Evolutionary conservation across 495 filamentous ascomycete genomes (phyloP).

Genomic region (Aspergillus sparsus): DNA sequence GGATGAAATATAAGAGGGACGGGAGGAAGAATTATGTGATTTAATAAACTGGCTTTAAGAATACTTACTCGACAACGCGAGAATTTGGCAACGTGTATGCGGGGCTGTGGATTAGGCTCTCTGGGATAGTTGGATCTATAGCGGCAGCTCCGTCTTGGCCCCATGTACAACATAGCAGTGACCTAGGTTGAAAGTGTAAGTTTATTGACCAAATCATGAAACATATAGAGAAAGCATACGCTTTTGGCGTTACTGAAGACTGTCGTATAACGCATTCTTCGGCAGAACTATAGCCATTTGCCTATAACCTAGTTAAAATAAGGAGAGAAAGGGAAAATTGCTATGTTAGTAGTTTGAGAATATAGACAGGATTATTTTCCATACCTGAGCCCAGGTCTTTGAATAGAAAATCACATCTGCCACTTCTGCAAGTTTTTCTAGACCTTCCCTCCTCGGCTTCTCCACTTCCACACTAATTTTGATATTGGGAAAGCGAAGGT

Average conservation of each 20-base stretch:
- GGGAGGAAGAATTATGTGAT: background rate
- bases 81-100: slow-evolving; percentile 44
- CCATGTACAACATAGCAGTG: slow-evolving; percentile 67
- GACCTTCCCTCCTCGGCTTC: slow-evolving; percentile 62
- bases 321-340: background rate
- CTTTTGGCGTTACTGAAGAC: slow-evolving; percentile 39
- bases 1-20: background rate
- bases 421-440: slow-evolving; percentile 60
- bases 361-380: slow-evolving; percentile 8
- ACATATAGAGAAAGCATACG: slow-evolving; percentile 36
- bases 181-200: slow-evolving; percentile 36
- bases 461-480: slow-evolving; percentile 70
- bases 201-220: slow-evolving; percentile 5
- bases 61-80: slow-evolving; percentile 59
- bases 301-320: slow-evolving; percentile 31
- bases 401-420: slow-evolving; percentile 74
- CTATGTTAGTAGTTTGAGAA: too few relatives aligned
- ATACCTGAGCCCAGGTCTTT: slow-evolving; percentile 66
- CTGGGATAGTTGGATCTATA: slow-evolving; percentile 38
- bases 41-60: background rate
- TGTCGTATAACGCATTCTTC: slow-evolving; percentile 53
- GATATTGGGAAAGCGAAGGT: slow-evolving; percentile 44
- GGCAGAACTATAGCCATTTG: slow-evolving; percentile 48
- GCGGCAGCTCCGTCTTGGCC: slow-evolving; percentile 59
- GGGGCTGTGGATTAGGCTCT: slow-evolving; percentile 43